Base-by-base conservation (phyloP, 208 protist genomes). In the Leishmania gerbilli region DNA sequence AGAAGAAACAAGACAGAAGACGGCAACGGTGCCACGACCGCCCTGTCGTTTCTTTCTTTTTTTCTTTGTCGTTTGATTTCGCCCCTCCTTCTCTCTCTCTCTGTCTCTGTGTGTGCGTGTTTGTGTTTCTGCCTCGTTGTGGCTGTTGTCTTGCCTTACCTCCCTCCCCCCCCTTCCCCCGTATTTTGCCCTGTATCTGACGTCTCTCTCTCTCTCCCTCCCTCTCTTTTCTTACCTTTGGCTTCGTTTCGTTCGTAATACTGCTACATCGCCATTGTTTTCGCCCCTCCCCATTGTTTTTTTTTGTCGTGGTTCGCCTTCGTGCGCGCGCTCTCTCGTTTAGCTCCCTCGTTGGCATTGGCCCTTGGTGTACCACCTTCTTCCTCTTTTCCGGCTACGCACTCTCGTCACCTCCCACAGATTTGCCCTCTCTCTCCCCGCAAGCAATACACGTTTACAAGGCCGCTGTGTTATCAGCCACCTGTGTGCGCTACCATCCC, bases 131-230 rank as follows among this genome's bases (percentile, higher is more conserved):
- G 24, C 24, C 31, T 62, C 27, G 8, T 62, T 62, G 17, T n/a
- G n/a, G 56, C 11, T 62, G 17, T n/a, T 62, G 56, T n/a, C 24
- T 24, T 62, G 56, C 6, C 8, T 24, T n/a, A n/a, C n/a, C n/a
- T n/a, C n/a, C n/a, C n/a, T n/a, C 31, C 24, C 6, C 11, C 24
- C 24, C 24, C 24, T n/a, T 37, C n/a, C n/a, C n/a, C 13, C 6
- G 15, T 67, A 15, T 67, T 67, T 67, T 67, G 15, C 60, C 60
- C 60, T 67, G 60, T 67, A 67, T 67, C 60, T 67, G 60, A 40
- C 60, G 60, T 67, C n/a, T 31, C 60, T 21, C 60, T 19, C n/a
- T 7, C n/a, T 37, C 11, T 17, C 13, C 7, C n/a, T 17, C 60
- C 19, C 2, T 37, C 3, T 37, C 13, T 17, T 37, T 3, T 19